Base-by-base conservation (phyloP, 352 stramenopile genomes). In the Pythium sukuiense region DNA sequence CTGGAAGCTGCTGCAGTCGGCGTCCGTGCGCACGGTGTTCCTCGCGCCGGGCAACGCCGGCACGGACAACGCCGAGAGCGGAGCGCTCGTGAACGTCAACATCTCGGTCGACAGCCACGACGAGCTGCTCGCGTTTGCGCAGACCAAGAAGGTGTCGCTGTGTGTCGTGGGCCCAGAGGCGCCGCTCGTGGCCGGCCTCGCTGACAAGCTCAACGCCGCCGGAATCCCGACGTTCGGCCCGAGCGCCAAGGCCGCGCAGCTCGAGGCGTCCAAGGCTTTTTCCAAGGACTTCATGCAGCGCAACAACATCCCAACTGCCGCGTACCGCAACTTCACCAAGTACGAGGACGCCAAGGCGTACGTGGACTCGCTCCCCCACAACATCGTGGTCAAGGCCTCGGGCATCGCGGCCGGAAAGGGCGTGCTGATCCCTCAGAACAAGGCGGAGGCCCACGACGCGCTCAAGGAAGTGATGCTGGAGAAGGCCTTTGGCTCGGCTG, bases 361-460 rank as follows among this genome's bases (percentile, higher is more conserved):
- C 76, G 76, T 99, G 14, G 80, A 98, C 69, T 90, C 86, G 30
- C 87, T 98, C 29, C 83, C 96, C 65, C 88, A 98, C 67, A 87
- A 90, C 61, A 95, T 99, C 49, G 98, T 99, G 27, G 96, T 99
- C 70, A 99, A 99, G 83, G 97, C 97, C 48, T 99, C 96, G n/a
- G 98, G 98, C 32, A 97, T 99, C 32, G 98, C 98, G 52, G 98
- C 98, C 26, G 98, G 98, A 33, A 99, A 99, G 80, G 98, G 98
- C 50, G 98, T 99, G 26, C 76, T 99, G 9, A 90, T 99, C 35
- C 97, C 97, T 7, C 89, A 80, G 5, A 97, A 77, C 30, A 98
- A 98, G 71, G 80, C 87, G 37, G 97, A 99, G 76, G 89, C 93
- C 3, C 76, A 98, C 50, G 77, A 79, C 13, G 96, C 96, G 13